Evolutionary conservation across 345 rosid genomes (phyloP), one percentile per base, ranked within the genome.

Genomic region (Mercurialis annua): DNA sequence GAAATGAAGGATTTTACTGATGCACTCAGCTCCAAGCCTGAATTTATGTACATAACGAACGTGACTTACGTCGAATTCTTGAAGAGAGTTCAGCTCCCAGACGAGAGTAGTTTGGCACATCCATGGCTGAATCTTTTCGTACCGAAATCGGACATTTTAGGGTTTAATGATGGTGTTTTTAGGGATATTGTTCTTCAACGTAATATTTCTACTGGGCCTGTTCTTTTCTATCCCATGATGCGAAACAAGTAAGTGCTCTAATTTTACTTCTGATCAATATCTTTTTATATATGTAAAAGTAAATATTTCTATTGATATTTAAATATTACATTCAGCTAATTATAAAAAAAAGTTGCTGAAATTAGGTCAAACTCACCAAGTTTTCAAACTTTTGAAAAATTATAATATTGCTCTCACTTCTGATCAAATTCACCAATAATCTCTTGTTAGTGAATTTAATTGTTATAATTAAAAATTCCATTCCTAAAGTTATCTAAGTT

Each of bases 71-170:
- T 23, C 2, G 49, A 76, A 6, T 76, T 76, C 30, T 15, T 76
- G 7, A 66, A 20, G 0, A 70, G 79, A 66, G 75, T 66, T 2
- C 67, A 30, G 14, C 47, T 57, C n/a, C 31, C 9, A 31, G 48
- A 14, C 12, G 54, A n/a, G 1, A 43, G 47, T 2, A 27, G 18
- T 21, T 6, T 53, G 34, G 26, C 72, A 12, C 75, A 76, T 66
- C 75, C 79, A 34, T 70, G 79, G 79, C 42, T 70, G 15, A 75
- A 75, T 30, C 75, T 76, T 8, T 70, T 76, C 29, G 33, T 76
- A 12, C 72, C 79, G 12, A 66, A 61, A 56, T 70, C 75, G 3
- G 3, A 75, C 1, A 51, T 76, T 9, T 61, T 40, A 14, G 47
- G 61, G 12, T 71, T 76, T 12, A 10, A 70, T 21, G 36, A 47